Base-by-base conservation (phyloP, 2,329 filamentous ascomycete genomes). In the Talaromyces islandicus region DNA sequence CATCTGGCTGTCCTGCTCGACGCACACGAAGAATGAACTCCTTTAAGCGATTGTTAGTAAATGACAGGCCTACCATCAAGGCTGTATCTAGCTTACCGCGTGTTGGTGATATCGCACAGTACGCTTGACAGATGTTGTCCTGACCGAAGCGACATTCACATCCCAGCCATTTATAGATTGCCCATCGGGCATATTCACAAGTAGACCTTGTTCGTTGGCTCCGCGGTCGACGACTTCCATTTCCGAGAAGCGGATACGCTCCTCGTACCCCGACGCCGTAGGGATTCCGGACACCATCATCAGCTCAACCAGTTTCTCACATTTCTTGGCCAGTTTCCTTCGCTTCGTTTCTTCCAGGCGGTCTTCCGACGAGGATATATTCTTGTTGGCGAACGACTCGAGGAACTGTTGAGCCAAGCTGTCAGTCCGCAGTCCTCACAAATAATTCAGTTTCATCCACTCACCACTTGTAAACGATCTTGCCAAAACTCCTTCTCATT, bases 401-500 rank as follows among this genome's bases (percentile, higher is more conserved):
- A 99, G 83, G 71, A 99, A 99, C 91, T 95, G 68, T 48, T 29
- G 3, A 7, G 41, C 27, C 52, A 21, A 19, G 11, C 41, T 19
- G 58, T 63, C 60, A 62, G 60, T 24, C 48, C 48, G n/a, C 19
- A 25, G 51, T 25, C 27, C 11, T 35, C 27, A 41, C 43, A 19
- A 63, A 21, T 48, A 52, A 17, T 41, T 9, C 52, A 59, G 9
- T 24, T 46, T 19, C 19, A 21, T 46, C 87, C 17, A 60, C 89
- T 67, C 78, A 96, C 91, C 71, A 92, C 85, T 80, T 99, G 94
- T 62, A 99, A 80, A 75, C 96, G 97, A 73, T 97, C 92, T 78
- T 99, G 94, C 94, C 94, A 99, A 71, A 99, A 99, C 77, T 99
- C 94, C 83, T 97, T 96, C 83, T 99, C 94, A 70, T 86, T 89